Evolutionary conservation across 768 basidiomycete species (phyloP).

Genomic region (Coprinellus micaceus): DNA sequence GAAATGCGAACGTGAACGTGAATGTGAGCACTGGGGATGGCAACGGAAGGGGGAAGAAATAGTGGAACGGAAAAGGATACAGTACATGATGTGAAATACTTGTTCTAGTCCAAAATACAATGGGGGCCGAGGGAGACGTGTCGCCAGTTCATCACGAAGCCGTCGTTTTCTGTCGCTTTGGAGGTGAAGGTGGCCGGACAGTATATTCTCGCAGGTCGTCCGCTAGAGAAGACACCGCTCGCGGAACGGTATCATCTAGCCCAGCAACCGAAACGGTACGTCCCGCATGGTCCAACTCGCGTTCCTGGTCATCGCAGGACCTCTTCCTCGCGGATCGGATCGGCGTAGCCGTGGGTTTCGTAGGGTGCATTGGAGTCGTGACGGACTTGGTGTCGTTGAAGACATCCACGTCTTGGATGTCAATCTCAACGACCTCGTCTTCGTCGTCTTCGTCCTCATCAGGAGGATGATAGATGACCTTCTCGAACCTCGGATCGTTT

Average conservation of each 20-base stretch:
- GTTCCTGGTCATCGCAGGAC: constrained; percentile 23
- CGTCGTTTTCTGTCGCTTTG: neutral
- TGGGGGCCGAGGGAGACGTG: neutral
- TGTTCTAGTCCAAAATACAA: neutral
- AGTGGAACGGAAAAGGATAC: neutral
- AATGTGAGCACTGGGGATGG: no score
- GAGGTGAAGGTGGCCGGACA: neutral
- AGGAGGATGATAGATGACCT: neutral
- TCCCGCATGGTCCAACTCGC: neutral
- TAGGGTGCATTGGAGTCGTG: neutral
- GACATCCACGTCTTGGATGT: constrained; percentile 2
- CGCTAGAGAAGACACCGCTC: neutral
- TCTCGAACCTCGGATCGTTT: constrained; percentile 11
- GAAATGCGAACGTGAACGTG: no score
- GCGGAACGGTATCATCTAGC: neutral
- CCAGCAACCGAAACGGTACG: neutral
- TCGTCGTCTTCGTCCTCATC: constrained; percentile 9
- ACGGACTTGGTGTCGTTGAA: neutral
- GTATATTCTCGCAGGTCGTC: neutral
- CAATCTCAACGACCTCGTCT: constrained; percentile 11
- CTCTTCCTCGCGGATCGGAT: constrained; percentile 17
- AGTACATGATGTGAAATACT: neutral
- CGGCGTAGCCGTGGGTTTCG: neutral
- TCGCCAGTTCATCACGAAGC: neutral
- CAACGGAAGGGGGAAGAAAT: no score